These are phyloP conservation scores for Podospora conica DNA, from an alignment of 495 filamentous ascomycete genomes.

Conservation along the genomic window DNA sequence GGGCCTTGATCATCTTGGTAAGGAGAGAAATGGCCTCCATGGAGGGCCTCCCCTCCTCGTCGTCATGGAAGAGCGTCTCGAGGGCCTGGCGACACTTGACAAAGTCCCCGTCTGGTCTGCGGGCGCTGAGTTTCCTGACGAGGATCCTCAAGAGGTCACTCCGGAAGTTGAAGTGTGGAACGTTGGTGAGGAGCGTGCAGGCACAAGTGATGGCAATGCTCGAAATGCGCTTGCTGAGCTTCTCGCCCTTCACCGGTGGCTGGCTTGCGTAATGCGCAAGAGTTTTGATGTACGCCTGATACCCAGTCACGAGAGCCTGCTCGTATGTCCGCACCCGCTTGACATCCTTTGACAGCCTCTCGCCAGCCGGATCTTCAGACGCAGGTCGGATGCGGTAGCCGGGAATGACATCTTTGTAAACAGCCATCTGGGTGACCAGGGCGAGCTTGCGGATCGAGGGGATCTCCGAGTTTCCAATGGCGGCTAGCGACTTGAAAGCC, in stretches of 20 bases:
- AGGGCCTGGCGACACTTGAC: conserved; percentile 72
- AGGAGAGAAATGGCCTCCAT: conserved; percentile 80
- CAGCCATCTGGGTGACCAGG: conserved; percentile 73
- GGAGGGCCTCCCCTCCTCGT: conserved; percentile 81
- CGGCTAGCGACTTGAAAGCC: conserved; percentile 67
- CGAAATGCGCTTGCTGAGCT: conserved; percentile 41
- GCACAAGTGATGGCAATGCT: conserved; percentile 79
- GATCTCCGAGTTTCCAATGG: conserved; percentile 64
- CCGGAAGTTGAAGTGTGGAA: conserved; percentile 96
- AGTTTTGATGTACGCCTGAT: conserved; percentile 74
- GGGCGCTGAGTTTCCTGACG: conserved; percentile 69
- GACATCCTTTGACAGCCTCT: conserved; percentile 89
- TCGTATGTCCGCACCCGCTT: conserved; percentile 73
- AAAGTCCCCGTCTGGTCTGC: conserved; percentile 63
- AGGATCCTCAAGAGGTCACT: conserved; percentile 79
- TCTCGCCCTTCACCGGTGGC: conserved; percentile 22
- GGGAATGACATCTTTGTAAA: conserved; percentile 95
- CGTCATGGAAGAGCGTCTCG: conserved; percentile 74
- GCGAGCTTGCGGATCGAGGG: conserved; percentile 74
- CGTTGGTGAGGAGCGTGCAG: conserved; percentile 65
- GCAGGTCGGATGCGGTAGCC: conserved; percentile 88
- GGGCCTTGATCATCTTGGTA: conserved; percentile 88
- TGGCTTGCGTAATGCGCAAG: conserved; percentile 57
- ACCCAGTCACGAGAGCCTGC: conserved; percentile 71
- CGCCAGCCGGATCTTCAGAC: conserved; percentile 60